Percentiles rank a stretch among this genome's conserved stretches.
Conservation (phyloP, 2,329 filamentous ascomycete species). For the Trichoderma simmonsii region DNA sequence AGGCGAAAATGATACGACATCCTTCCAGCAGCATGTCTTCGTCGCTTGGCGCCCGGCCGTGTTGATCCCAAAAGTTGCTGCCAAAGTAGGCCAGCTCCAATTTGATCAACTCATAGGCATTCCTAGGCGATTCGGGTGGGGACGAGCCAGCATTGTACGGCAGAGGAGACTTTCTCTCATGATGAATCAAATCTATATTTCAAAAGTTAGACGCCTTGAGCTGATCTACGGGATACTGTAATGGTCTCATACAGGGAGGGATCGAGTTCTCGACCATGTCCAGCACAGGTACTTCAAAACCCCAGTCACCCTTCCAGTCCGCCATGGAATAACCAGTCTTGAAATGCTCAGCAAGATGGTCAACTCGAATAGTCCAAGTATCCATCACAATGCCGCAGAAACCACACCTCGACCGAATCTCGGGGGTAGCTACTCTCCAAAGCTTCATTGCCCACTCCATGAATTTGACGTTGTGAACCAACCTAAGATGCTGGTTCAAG, state of each 20-base stretch:
- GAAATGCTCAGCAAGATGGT: slow-evolving; percentile 66
- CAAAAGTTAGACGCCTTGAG: slow-evolving; percentile 41
- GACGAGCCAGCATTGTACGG: slow-evolving; percentile 50
- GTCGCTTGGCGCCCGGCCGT: slow-evolving; percentile 44
- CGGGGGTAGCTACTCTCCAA: slow-evolving; percentile 59
- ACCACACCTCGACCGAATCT: slow-evolving; percentile 62
- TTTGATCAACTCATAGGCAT: slow-evolving; percentile 61
- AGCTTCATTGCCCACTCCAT: slow-evolving; percentile 61
- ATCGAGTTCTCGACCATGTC: slow-evolving; percentile 65
- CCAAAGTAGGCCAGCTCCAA: slow-evolving; percentile 54
- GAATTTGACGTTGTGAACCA: slow-evolving; percentile 62
- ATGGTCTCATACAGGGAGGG: slow-evolving; percentile 56
- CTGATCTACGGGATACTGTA: slow-evolving; percentile 37
- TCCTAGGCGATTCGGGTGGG: slow-evolving; percentile 47
- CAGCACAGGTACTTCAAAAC: slow-evolving; percentile 59
- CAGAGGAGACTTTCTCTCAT: slow-evolving; percentile 56
- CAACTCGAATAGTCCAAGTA: slow-evolving; percentile 58
- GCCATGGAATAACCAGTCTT: slow-evolving; percentile 64
- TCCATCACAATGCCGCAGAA: slow-evolving; percentile 63
- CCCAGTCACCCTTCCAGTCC: slow-evolving; percentile 69
- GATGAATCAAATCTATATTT: slow-evolving; percentile 59
- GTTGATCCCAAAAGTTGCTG: slow-evolving; percentile 42
- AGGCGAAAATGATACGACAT: slow-evolving; percentile 55
- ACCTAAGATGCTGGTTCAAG: slow-evolving; percentile 61
- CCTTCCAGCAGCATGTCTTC: slow-evolving; percentile 56